A percentile compares a stretch with the other conserved stretches of the same genome.
These are phyloP conservation scores for Ogataea trehaloabstinens DNA, from an alignment of 805 yeast genomes.

Conservation along the genomic window DNA sequence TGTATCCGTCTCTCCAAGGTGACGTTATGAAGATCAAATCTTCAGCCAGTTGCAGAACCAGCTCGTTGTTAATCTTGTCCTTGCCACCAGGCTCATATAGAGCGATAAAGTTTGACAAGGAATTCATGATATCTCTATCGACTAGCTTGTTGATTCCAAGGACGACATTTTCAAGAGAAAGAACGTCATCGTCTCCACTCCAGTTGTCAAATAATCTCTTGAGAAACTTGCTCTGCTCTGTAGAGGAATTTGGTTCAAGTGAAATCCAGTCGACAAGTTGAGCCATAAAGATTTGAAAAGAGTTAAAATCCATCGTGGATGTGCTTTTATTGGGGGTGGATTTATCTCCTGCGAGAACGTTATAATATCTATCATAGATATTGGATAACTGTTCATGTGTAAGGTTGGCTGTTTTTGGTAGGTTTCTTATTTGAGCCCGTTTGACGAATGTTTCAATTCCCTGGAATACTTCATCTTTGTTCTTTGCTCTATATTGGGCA, in stretches of 20 bases:
- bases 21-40: conserved; percentile 78
- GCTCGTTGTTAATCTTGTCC: conserved; percentile 71
- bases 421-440: conserved; percentile 83
- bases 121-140: conserved; percentile 72
- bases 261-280: conserved; percentile 78
- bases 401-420: conserved; percentile 70
- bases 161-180: conserved; percentile 68
- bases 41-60: conserved; percentile 81
- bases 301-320: conserved; percentile 67
- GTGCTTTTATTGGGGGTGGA: conserved; percentile 62
- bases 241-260: conserved; percentile 32
- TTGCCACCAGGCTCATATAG: conserved; percentile 62
- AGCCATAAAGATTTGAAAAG: conserved; percentile 71
- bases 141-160: conserved; percentile 68
- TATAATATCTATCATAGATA: conserved; percentile 81
- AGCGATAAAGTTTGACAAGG: conserved; percentile 74
- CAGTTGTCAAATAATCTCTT: conserved; percentile 65
- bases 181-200: conserved; percentile 58
- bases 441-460: conserved; percentile 90
- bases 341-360: conserved; percentile 62
- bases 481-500: conserved; percentile 63
- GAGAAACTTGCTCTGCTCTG: conserved; percentile 47
- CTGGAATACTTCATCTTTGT: conserved; percentile 72
- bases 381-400: conserved; percentile 58
- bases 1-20: conserved; percentile 76